These are phyloP conservation scores for Russula lepida DNA, from an alignment of 768 basidiomycete species.

Conservation along the genomic window DNA sequence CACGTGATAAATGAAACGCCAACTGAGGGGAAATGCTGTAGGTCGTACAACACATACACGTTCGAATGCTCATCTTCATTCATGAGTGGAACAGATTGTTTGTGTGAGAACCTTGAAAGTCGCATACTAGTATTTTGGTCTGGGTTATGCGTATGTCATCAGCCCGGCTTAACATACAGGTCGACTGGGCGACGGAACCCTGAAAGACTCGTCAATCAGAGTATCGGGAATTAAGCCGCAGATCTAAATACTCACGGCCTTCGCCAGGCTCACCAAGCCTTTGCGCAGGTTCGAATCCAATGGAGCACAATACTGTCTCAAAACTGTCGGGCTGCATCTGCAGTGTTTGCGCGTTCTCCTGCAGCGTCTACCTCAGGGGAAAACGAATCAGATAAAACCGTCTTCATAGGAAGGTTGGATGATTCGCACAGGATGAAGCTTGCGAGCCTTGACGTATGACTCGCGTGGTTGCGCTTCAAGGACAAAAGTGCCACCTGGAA, in stretches of 20 bases:
- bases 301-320: constrained; percentile 38
- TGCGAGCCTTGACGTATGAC: constrained; percentile 68
- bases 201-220: constrained; percentile 2
- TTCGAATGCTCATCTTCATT: too few relatives aligned
- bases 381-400: not conserved
- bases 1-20: too few relatives aligned
- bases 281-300: constrained; percentile 52
- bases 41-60: too few relatives aligned
- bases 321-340: constrained; percentile 60
- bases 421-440: constrained; percentile 48
- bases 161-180: constrained; percentile 13
- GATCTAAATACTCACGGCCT: constrained; percentile 41
- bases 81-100: too few relatives aligned
- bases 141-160: too few relatives aligned
- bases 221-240: not conserved
- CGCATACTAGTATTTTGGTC: too few relatives aligned
- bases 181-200: constrained; percentile 22
- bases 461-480: constrained; percentile 85
- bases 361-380: constrained; percentile 36
- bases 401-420: not conserved
- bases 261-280: constrained; percentile 51
- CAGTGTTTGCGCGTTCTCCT: constrained; percentile 50
- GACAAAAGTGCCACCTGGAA: constrained; percentile 57
- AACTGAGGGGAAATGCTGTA: too few relatives aligned
- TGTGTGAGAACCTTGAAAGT: not conserved